phyloP scores from a whole-genome alignment of 2,329 filamentous ascomycete species.

The Hypocreales sp. region DNA sequence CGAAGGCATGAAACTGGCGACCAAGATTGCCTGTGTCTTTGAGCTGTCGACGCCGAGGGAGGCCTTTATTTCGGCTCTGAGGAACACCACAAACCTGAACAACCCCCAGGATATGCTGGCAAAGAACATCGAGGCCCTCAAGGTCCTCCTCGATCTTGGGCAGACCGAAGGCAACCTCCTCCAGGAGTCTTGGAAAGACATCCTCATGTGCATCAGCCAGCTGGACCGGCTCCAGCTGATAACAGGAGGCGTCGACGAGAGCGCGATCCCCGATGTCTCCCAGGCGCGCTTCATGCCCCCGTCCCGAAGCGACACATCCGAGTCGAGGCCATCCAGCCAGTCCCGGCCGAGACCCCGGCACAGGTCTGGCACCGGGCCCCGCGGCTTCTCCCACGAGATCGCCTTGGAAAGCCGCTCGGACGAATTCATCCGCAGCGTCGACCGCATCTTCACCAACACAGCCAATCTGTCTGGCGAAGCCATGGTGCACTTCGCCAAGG shows the following conservation, averaged over 20 bases:
- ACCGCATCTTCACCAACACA: slow-evolving; percentile 93
- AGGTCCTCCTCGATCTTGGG: slow-evolving; percentile 80
- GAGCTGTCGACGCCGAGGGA: slow-evolving; percentile 85
- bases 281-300: slow-evolving; percentile 58
- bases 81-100: slow-evolving; percentile 89
- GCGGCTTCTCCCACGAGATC: slow-evolving; percentile 59
- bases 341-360: slow-evolving; percentile 31
- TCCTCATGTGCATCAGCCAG: slow-evolving; percentile 89
- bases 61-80: slow-evolving; percentile 84
- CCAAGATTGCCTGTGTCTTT: slow-evolving; percentile 85
- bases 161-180: slow-evolving; percentile 85
- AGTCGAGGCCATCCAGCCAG: slow-evolving; percentile 53
- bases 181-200: slow-evolving; percentile 85
- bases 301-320: slow-evolving; percentile 34
- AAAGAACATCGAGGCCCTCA: slow-evolving; percentile 91
- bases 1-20: slow-evolving; percentile 88
- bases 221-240: slow-evolving; percentile 91
- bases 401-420: slow-evolving; percentile 85
- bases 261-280: slow-evolving; percentile 79
- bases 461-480: slow-evolving; percentile 85
- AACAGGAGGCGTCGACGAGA: slow-evolving; percentile 87
- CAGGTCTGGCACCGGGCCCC: slow-evolving; percentile 41
- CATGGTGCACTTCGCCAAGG: slow-evolving; percentile 87
- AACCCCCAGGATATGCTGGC: slow-evolving; percentile 90
- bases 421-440: slow-evolving; percentile 82